Base-by-base conservation (phyloP, 768 basidiomycete species). In the Phylloporus sp. region DNA sequence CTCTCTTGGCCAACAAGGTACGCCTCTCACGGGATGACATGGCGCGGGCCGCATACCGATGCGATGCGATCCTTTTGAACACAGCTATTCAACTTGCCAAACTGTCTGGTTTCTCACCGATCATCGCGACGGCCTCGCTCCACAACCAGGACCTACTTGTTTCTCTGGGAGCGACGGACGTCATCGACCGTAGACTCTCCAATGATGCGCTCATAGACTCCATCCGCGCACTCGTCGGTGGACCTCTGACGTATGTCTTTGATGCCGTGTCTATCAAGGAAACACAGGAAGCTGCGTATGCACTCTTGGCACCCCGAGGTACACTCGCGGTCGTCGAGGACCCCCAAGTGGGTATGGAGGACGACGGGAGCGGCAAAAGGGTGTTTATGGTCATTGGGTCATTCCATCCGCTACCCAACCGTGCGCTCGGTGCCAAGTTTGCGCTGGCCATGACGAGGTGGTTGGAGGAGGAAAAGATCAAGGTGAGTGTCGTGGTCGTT, bases 71-170 rank as follows among this genome's bases (percentile, higher is more conserved):
- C 17, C 11, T 1, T 8, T 17, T 9, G 29, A 29, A 28, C 17
- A 14, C 17, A 64, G 65, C 56, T 8, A 65, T 69, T 20, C 68
- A 69, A 40, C 56, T 68, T 7, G 64, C 69, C 10, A 52, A 17
- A 11, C 40, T 66, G 21, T 68, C 63, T 11, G 63, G 61, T 14
- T 68, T 69, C 49, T 64, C 60, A 2, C 64, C 65, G 4, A 66
- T 72, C 46, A 63, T 71, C 38, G 59, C 69, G n/a, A 72, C 71
- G 0, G 63, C 71, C 6, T 71, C 71, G 8, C 46, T 54, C 5
- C 55, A 62, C 36, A 63, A 72, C 44, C 41, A 49, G 9, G 56
- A 46, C 1, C 54, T 57, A 9, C 60, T 72, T n/a, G 54, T 56
- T 38, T 61, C 63, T 4, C 49, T 70, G 1, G 71, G 71, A 14